Evolutionary conservation across 179 eudicot genomes (phyloP), one percentile per base, ranked within the genome.

Genomic region (Silene vulgaris): DNA sequence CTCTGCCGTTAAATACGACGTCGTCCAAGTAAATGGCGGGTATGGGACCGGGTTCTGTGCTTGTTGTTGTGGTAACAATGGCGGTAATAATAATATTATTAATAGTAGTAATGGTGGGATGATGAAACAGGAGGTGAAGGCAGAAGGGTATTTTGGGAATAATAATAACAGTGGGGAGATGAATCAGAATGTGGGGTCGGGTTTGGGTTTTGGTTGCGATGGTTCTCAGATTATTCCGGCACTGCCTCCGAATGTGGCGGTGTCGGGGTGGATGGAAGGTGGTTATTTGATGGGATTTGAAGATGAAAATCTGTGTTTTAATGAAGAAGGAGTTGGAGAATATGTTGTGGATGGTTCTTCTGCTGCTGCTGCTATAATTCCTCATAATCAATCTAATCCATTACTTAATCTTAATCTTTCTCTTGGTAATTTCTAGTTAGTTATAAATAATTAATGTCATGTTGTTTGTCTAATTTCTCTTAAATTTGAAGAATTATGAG

Each of bases 381-480:
- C 11, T 28, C 30, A 60, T 19, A 1, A 16, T n/a, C 64, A 13
- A 65, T 65, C 45, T 5, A 8, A 40, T 40, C 48, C 48, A 40
- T 40, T 40, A 6, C 4, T 3, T 37, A 37, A 37, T 37, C 69
- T 45, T 11, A 69, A 69, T 54, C 73, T 69, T 21, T 43, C 73
- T 69, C 59, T 69, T 19, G 73, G 73, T 45, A 37, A 40, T 28
- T 45, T 16, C 12, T 32, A 52, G 57, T 52, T 52, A 52, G 26
- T 23, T 23, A 23, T 30, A 2, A 45, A 8, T 52, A 52, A 13
- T 13, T 40, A 40, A 40, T 40, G 9, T 40, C 9, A 40, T 8
- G 48, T 40, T 40, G 48, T 40, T 40, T 40, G 48, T 40, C 1
- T 40, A 40, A 40, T 40, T 40, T 40, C 48, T 40, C 48, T 40